Evolutionary conservation across 1,284 basidiomycete species (phyloP), one percentile per base, ranked within the genome.

Genomic region (Pascua guehoae): DNA sequence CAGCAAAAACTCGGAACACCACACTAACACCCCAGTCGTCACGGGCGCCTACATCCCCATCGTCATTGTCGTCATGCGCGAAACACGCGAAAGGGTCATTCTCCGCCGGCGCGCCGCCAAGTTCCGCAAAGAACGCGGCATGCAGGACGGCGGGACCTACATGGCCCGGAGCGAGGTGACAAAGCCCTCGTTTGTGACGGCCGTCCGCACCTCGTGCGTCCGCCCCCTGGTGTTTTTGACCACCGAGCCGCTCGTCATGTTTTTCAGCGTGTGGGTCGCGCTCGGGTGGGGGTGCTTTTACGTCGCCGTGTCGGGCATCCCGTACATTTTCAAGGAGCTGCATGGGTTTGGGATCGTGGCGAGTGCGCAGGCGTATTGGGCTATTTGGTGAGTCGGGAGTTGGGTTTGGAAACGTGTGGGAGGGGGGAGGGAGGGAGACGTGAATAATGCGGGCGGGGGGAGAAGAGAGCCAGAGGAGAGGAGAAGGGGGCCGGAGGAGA

Each of bases 241-340:
- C 41, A 88, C 88, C 0, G 90, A 93, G 66, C 88, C 88, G 0
- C 81, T 89, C 39, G 88, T 91, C 1, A 77, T 82, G 10, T 83
- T 84, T 62, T 86, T 91, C 72, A 87, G 86, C 58, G 60, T 88
- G 15, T 91, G 88, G 88, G 77, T 85, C 49, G 86, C 86, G 1
- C 85, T 88, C 57, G 82, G 82, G 66, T 91, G 88, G 89, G 89
- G 89, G 0, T 82, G 91, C 12, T 73, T 87, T 48, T 91, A 85
- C 69, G 83, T 82, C 57, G 75, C 88, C 57, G 78, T 90, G 37
- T 84, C 85, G 81, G 87, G 86, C 0, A 79, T 88, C 24, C 77
- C 82, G 0, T 83, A 82, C 10, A 81, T 86, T 18, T 89, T 88
- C 66, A 63, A 70, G 32, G 79, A 76, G 12, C 75, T 90, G 0